phyloP scores from a whole-genome alignment of 148 eudicot species.

The Nyssa sinensis region DNA sequence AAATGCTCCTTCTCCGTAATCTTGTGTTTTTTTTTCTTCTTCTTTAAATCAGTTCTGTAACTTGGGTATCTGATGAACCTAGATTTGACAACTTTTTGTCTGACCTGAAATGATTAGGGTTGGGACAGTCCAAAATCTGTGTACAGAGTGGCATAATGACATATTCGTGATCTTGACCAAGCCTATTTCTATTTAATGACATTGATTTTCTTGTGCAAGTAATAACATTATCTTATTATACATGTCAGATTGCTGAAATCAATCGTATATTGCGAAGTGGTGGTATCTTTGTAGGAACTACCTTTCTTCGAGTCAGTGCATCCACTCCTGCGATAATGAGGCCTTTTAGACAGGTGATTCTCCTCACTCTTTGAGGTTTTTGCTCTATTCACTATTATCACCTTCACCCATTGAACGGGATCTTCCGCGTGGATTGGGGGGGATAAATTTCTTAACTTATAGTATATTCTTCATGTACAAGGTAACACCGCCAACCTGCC shows the following conservation, averaged over 20 bases:
- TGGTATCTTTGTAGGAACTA: slow-evolving; percentile 85
- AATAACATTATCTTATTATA: slow-evolving; percentile 4
- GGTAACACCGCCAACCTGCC: too few species aligned
- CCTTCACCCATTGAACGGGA: background rate
- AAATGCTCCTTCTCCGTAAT: background rate
- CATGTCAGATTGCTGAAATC: slow-evolving; percentile 81
- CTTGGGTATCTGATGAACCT: background rate
- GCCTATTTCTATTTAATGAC: background rate
- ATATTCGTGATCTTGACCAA: too few species aligned
- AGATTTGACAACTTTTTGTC: background rate
- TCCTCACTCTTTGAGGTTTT: background rate
- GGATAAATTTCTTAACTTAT: background rate
- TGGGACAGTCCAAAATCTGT: background rate
- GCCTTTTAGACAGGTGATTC: slow-evolving; percentile 66
- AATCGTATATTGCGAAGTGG: slow-evolving; percentile 84
- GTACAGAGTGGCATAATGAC: background rate
- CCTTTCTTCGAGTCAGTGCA: slow-evolving; percentile 76
- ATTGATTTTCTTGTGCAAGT: background rate
- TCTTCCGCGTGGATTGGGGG: background rate
- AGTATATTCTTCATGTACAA: background rate
- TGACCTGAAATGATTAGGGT: background rate
- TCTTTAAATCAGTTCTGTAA: background rate
- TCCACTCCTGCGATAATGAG: slow-evolving; percentile 69
- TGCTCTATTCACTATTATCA: background rate
- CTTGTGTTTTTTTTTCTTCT: background rate